Percentiles rank a stretch among this genome's conserved stretches.
Evolutionary conservation across 164 flowering plant genomes (phyloP).

Genomic region (Kingdonia uniflora): DNA sequence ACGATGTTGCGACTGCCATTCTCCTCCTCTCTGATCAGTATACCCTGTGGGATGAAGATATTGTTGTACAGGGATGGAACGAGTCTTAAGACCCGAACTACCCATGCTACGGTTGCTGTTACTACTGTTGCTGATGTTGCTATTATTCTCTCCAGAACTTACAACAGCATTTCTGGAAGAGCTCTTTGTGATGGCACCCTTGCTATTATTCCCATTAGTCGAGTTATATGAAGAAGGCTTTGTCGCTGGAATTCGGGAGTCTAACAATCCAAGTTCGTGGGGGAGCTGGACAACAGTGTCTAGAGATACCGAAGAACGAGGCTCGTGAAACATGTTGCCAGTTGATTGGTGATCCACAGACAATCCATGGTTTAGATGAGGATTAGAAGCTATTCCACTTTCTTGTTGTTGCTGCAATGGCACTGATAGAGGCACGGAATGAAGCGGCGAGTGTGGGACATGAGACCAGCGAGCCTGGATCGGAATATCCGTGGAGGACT

Average conservation of each 20-base stretch:
- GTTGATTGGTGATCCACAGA: conserved; percentile 33
- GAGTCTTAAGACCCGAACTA: conserved; percentile 24
- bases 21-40: conserved; percentile 46
- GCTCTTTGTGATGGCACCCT: conserved; percentile 19
- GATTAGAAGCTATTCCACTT: conserved; percentile 33
- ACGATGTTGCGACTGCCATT: conserved; percentile 62
- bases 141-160: conserved; percentile 22
- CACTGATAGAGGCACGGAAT: conserved; percentile 42
- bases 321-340: conserved; percentile 35
- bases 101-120: conserved; percentile 18
- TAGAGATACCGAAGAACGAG: conserved; percentile 31
- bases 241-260: conserved; percentile 20
- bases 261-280: conserved; percentile 52
- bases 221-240: conserved; percentile 15
- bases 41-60: conserved; percentile 34
- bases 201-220: conserved; percentile 13
- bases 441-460: conserved; percentile 51
- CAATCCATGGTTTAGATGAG: conserved; percentile 39
- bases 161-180: conserved; percentile 17
- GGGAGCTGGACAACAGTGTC: conserved; percentile 41
- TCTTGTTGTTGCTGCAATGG: conserved; percentile 54
- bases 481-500: conserved; percentile 61
- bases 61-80: conserved; percentile 36
- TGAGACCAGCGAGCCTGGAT: conserved; percentile 70
- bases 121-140: conserved; percentile 13